phyloP scores from a whole-genome alignment of 257 asterid genomes.

The Solanum verrucosum region DNA sequence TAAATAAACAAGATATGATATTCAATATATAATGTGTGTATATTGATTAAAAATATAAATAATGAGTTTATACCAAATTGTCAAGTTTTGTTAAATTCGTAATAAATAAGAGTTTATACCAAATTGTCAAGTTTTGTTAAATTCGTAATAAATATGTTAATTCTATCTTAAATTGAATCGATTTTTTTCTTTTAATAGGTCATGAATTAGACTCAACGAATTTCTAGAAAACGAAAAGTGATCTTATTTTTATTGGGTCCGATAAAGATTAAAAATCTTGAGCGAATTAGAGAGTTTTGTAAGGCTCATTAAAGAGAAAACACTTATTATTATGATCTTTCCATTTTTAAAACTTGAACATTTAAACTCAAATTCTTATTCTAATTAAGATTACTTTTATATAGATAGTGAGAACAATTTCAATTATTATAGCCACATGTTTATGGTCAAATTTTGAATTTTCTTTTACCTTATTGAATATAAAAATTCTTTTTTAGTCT shows the following conservation, averaged over 20 bases:
- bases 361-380: not conserved
- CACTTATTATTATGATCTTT: not conserved
- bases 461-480: not conserved
- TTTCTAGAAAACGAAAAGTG: not conserved
- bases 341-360: not conserved
- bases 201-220: too few relatives aligned
- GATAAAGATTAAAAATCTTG: not conserved
- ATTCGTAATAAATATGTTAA: not conserved
- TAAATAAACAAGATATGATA: too few relatives aligned
- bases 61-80: too few relatives aligned
- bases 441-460: not conserved
- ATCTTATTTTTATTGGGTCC: not conserved
- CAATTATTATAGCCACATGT: not conserved
- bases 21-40: not conserved
- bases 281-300: not conserved
- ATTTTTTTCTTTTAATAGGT: not conserved
- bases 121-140: too few relatives aligned
- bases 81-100: too few relatives aligned
- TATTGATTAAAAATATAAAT: not conserved
- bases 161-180: not conserved
- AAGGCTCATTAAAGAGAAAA: not conserved
- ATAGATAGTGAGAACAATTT: not conserved
- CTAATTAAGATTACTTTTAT: not conserved
- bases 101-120: not conserved
- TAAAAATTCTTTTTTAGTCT: not conserved